Conservation (phyloP, 306 rosid genomes). For the Myrica gale region DNA sequence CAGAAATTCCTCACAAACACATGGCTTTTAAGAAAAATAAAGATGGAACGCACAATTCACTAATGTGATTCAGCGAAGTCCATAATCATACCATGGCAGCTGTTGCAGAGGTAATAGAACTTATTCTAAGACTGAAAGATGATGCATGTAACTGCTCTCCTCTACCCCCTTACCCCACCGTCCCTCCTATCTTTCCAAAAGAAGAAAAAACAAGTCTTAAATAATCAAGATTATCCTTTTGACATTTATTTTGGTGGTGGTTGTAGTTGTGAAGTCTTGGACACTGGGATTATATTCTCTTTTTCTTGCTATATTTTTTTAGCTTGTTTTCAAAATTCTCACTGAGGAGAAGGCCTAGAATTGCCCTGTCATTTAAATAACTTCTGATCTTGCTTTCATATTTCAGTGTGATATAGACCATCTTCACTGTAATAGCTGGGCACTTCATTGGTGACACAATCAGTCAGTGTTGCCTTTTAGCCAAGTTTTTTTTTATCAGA, state of each 20-base stretch:
- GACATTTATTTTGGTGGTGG: neutral
- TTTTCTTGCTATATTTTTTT: neutral
- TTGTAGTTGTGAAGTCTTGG: neutral
- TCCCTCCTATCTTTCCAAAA: no score
- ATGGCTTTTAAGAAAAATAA: neutral
- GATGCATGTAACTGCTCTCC: neutral
- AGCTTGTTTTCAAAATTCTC: neutral
- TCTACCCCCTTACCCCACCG: neutral
- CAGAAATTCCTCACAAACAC: constrained; percentile 13
- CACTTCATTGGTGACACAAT: neutral
- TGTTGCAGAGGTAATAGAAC: neutral
- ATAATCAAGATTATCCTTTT: no score
- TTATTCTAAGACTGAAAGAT: neutral
- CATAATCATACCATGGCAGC: neutral
- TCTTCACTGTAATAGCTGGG: neutral
- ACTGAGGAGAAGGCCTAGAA: neutral
- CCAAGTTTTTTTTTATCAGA: neutral
- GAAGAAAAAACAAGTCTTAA: no score
- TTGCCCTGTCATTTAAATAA: neutral
- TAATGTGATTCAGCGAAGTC: neutral
- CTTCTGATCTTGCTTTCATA: neutral
- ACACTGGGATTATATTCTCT: neutral
- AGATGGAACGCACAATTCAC: neutral
- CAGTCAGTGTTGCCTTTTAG: neutral
- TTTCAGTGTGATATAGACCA: neutral